phyloP scores from a whole-genome alignment of 2,329 filamentous ascomycete species.

The Pseudonectria foliicola region DNA sequence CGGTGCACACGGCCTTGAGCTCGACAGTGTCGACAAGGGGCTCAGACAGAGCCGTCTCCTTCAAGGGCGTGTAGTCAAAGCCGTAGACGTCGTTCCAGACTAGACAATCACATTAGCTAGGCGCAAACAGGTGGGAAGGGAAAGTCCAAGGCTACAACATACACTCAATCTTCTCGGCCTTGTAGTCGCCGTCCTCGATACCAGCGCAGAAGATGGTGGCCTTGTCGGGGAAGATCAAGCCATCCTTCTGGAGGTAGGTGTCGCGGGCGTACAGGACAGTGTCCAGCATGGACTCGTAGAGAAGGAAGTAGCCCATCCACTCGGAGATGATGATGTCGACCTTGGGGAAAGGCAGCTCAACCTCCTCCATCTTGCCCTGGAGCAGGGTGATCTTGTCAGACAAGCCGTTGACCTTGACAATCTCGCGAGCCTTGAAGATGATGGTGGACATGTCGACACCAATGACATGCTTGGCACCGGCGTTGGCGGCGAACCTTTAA shows the following conservation, averaged over 20 bases:
- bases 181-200: conserved; percentile 98
- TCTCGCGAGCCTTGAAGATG: conserved; percentile 96
- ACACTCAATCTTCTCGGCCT: conserved; percentile 99
- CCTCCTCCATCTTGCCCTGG: conserved; percentile 99
- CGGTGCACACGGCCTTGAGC: conserved; percentile 92
- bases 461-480: conserved; percentile 96
- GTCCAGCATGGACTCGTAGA: conserved; percentile 99
- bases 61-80: conserved; percentile 92
- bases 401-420: conserved; percentile 87
- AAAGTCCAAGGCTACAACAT: conserved; percentile 34
- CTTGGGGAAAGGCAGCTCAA: conserved; percentile 83
- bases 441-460: conserved; percentile 99
- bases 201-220: conserved; percentile 94
- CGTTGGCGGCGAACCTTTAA: conserved; percentile 86
- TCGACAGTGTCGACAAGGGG: conserved; percentile 97
- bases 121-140: neutral
- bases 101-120: conserved; percentile 30
- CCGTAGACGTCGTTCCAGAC: conserved; percentile 99
- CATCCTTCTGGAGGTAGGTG: conserved; percentile 77
- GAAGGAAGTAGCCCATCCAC: conserved; percentile 99
- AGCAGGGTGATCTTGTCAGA: conserved; percentile 93
- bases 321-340: conserved; percentile 99
- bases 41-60: conserved; percentile 87
- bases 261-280: conserved; percentile 96
- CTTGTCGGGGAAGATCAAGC: conserved; percentile 97